Evolutionary conservation across 1,284 basidiomycete species (phyloP), one percentile per base, ranked within the genome.

Genomic region (Moesziomyces globuligerus): DNA sequence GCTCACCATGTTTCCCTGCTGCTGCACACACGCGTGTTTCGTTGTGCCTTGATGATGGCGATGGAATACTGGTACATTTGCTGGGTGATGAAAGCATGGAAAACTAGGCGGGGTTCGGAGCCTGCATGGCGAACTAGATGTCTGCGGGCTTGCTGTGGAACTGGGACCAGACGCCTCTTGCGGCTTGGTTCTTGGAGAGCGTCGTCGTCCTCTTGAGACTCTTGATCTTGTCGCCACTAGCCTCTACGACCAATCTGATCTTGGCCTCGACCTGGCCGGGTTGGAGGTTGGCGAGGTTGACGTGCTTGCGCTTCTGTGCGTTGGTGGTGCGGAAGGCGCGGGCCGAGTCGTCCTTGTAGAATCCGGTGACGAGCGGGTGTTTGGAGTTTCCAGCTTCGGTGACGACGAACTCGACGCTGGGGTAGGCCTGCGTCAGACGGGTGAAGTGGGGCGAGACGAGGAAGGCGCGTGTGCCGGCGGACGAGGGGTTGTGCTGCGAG

Each of bases 111-210:
- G n/a, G n/a, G n/a, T n/a, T n/a, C 18, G 17, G n/a, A 18, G 15
- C n/a, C 21, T 44, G 26, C n/a, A 28, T 29, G 4, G 11, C 8
- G 24, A 29, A n/a, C 24, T 54, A 66, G 8, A 67, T 34, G 23
- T 69, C 48, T 2, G 51, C 38, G 18, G 37, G 7, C 29, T 42
- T 45, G 21, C 32, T 51, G 44, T 72, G 70, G 3, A 69, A 15
- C 36, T 59, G 56, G 24, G 34, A 42, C 70, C 70, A 72, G 24
- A 69, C 50, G 2, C 70, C 70, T n/a, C 70, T 62, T 5, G 57
- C 59, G 1, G 25, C n/a, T 18, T 68, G 54, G 3, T 9, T 32
- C n/a, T 13, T 60, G 10, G 42, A 51, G n/a, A 56, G 39, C 17
- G 62, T 60, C 1, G 39, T 18, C 13, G 41, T 48, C 29, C 57